A percentile compares a stretch with the other conserved stretches of the same genome.
Evolutionary conservation across 2,329 filamentous ascomycete species (phyloP).

Genomic region (Paracoccidioides lutzii): DNA sequence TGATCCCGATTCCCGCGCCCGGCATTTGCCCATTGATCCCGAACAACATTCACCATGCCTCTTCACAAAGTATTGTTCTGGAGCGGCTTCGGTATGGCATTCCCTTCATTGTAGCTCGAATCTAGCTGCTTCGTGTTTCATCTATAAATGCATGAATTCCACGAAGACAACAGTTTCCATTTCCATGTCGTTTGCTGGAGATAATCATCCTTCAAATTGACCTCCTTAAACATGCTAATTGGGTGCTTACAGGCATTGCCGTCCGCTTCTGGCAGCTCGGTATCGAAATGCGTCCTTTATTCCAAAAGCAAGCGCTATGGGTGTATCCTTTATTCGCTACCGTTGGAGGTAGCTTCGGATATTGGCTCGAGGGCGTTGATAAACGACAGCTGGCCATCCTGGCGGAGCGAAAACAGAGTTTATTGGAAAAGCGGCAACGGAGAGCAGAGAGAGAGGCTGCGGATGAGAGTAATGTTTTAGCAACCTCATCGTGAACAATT

Average conservation of each 20-base stretch:
- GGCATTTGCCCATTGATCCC: constrained; percentile 9
- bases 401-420: constrained; percentile 59
- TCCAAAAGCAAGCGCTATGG: constrained; percentile 73
- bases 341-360: constrained; percentile 82
- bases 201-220: neutral
- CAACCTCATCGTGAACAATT: constrained; percentile 23
- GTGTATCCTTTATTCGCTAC: constrained; percentile 81
- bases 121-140: neutral
- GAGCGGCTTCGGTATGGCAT: constrained; percentile 65
- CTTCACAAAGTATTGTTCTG: constrained; percentile 42
- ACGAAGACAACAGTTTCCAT: neutral
- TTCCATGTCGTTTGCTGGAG: neutral
- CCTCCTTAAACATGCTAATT: neutral
- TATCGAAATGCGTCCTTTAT: constrained; percentile 94
- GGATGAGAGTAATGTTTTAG: constrained; percentile 23
- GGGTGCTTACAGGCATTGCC: constrained; percentile 55
- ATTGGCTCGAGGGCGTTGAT: constrained; percentile 91
- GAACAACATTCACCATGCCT: constrained; percentile 23
- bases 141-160: neutral
- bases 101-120: constrained; percentile 1
- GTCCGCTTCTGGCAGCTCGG: constrained; percentile 93
- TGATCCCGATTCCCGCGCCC: neutral
- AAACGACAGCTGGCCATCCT: constrained; percentile 66
- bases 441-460: constrained; percentile 53
- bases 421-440: constrained; percentile 82